Evolutionary conservation across 495 filamentous ascomycete species (phyloP), one percentile per base, ranked within the genome.

Genomic region (Cetradonia linearis): DNA sequence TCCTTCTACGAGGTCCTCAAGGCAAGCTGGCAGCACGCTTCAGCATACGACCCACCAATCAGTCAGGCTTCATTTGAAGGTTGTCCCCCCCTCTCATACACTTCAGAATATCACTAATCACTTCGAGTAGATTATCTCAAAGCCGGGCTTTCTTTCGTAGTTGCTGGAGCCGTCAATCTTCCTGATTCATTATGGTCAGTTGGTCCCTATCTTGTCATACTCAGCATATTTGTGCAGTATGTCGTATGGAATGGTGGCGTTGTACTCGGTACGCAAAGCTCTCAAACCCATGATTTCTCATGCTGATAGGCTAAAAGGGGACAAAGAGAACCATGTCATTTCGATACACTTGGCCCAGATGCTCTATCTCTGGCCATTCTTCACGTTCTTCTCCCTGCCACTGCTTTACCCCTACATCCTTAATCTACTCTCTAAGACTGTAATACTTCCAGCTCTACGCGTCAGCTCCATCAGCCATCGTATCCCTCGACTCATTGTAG

Each of bases 341-440:
- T 89, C 89, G 8, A 70, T 97, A 23, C 94, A 98, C 67, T 70
- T 95, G 47, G 78, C 93, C 2, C 93, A 98, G 70, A 86, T 97
- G 82, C 84, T 96, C 37, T 98, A 98, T 70, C 83, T 97, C 66
- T 92, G 89, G 85, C 85, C 90, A 2, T 89, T 93, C 68, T 81
- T 93, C 36, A 68, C 77, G 37, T 95, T 96, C 76, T 96, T 95
- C 76, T 96, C 92, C 1, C 82, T 81, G 56, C 92, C 93, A 1
- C 74, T 96, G 14, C 67, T 92, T 9, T 60, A 85, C 20, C 77
- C 81, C 1, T 80, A 79, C 6, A 54, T 79, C 57, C 62, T 77
- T 53, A 74, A 76, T 30, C 33, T 23, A 8, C 4, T 54, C 30
- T 30, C 50, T n/a, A 13, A 31, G 16, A 61, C 75, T 40, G 58